Base-by-base conservation (phyloP, 2,329 filamentous ascomycete genomes). In the Aspergillus sp. region DNA sequence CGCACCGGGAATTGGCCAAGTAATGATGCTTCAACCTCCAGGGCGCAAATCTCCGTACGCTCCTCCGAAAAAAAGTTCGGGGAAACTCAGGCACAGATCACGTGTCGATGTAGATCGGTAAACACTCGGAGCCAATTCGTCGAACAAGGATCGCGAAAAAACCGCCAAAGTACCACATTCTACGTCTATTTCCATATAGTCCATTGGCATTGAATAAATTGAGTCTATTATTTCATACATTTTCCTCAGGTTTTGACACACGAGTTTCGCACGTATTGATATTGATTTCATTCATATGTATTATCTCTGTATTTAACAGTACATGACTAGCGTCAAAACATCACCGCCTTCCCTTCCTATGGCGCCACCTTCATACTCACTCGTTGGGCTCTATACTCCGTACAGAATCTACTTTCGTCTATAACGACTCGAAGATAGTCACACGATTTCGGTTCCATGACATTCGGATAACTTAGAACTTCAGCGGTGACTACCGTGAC, bases 61-160 rank as follows among this genome's bases (percentile, higher is more conserved):
- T 66, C 63, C 55, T 52, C 64, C 58, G 56, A 66, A 70, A 72
- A 71, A 73, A 73, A 72, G 69, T 71, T 73, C 67, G 66, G 70
- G 68, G 67, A 70, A 67, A 24, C 64, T 67, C 71, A 73, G 71
- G 70, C 63, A 73, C 70, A 31, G 7, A 63, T 17, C 71, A 73
- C 71, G 71, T 73, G 71, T 64, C 11, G 1, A 2, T 2, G 7
- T 40, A 40, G 48, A 57, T 59, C 60, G 62, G 59, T 64, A 41
- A 49, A 48, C 45, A 55, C 27, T 47, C 24, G 51, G 39, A 15
- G 49, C 23, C 37, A n/a, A 52, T 52, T 43, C 11, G 49, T 52
- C 39, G 31, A 49, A 50, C 53, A 49, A 33, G 6, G 44, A 4
- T 46, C 24, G 27, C 27, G 14, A n/a, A 7, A 31, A 14, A 46